Evolutionary conservation across 2,329 filamentous ascomycete genomes (phyloP), one percentile per base, ranked within the genome.

Genomic region (Trichoderma guizhouense): DNA sequence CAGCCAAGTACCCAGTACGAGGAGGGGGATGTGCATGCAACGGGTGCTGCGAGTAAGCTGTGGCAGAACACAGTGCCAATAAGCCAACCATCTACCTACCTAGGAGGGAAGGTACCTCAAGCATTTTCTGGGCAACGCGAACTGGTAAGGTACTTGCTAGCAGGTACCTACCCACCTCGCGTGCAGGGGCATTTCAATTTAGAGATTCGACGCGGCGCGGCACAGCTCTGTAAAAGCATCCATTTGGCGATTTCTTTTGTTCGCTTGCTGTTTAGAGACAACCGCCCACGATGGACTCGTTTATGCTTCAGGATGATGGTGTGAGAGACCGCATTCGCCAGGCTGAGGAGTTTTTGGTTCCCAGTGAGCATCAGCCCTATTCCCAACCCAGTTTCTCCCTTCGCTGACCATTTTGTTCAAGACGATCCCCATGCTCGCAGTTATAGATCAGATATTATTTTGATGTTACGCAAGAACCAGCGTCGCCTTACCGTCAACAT

Each of bases 311-410:
- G 82, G 95, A 98, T 86, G 93, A 96, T 82, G 93, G 92, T 75
- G 90, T 92, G 77, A 89, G 90, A 77, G 91, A 97, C 84, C 93
- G 94, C 78, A 90, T 97, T 81, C 92, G 94, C 77, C 90, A 92
- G 75, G 94, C 94, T n/a, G 89, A 92, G 77, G 95, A 98, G 81
- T 98, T 98, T 79, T 89, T 98, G 57, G 95, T 98, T 85, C 95
- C 95, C 73, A 91, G 94, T 97, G 88, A 78, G 55, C 51, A 51
- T 28, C 12, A n/a, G 36, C 43, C 14, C 26, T 18, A 58, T 57
- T 26, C 9, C 34, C 47, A 53, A 9, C 21, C 43, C 15, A 24
- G 53, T 71, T 15, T 70, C 64, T 71, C 14, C 43, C 26, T 32
- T 63, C n/a, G 39, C 67, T 69, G 36, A 39, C 62, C 63, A 15